These are phyloP conservation scores for Cephalotrichum gorgonifer DNA, from an alignment of 2,329 filamentous ascomycete genomes.

Conservation along the genomic window DNA sequence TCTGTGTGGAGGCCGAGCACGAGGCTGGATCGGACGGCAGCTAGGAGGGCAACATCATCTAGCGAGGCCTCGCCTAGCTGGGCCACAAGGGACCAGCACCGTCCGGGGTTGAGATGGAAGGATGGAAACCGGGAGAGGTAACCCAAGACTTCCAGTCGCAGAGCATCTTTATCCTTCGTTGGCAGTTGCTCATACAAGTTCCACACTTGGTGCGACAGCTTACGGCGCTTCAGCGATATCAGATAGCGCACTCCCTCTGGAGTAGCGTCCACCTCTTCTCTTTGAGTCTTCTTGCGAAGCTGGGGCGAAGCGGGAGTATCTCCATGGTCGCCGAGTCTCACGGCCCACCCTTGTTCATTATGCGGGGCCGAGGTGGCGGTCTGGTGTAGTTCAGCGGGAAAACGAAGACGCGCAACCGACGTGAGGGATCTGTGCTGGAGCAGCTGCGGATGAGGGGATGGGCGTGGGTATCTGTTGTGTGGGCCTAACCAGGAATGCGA, in stretches of 20 bases:
- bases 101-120: neutral
- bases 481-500: conserved; percentile 2
- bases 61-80: neutral
- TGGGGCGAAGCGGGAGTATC: too few species aligned
- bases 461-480: too few species aligned
- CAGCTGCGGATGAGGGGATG: conserved; percentile 5
- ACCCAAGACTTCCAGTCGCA: neutral
- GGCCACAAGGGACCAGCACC: neutral
- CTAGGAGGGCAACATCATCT: neutral
- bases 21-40: neutral
- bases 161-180: neutral
- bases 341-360: neutral
- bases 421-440: conserved; percentile 4
- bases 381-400: conserved; percentile 2
- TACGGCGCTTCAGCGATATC: neutral
- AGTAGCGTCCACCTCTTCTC: too few species aligned
- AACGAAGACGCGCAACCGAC: conserved; percentile 1
- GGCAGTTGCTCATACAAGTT: neutral
- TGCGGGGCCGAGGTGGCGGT: too few species aligned
- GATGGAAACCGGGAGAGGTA: neutral
- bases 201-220: neutral
- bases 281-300: too few species aligned
- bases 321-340: neutral
- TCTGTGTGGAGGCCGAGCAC: neutral
- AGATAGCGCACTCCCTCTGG: too few species aligned